Conservation (phyloP, 75 land plant species). For the Pinus tabuliformis region DNA sequence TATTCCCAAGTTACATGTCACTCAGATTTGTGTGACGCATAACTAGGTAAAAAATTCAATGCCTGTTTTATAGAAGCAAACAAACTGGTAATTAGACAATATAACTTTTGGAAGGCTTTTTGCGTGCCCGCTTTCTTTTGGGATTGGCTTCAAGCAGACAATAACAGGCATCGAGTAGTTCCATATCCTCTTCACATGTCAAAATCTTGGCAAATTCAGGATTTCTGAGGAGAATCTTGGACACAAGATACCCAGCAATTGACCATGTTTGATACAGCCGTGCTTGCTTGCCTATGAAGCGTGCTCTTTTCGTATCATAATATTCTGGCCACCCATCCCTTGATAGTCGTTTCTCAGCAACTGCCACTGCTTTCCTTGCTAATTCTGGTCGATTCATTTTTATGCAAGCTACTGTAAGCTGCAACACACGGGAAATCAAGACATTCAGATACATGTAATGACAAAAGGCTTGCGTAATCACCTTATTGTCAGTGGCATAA, state of each 20-base stretch:
- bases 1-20: not conserved
- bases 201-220: conserved; percentile 59
- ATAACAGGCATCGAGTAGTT: conserved; percentile 33
- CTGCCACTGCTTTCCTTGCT: conserved; percentile 49
- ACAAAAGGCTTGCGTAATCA: not conserved
- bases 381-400: conserved; percentile 66
- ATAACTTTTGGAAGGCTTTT: conserved; percentile 19
- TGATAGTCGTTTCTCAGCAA: conserved; percentile 52
- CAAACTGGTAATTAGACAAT: conserved; percentile 21
- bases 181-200: conserved; percentile 55
- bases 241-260: conserved; percentile 54
- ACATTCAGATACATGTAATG: conserved; percentile 7
- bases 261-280: conserved; percentile 67
- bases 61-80: not conserved
- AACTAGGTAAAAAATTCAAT: not conserved
- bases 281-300: conserved; percentile 73
- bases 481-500: not conserved
- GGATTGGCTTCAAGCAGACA: conserved; percentile 50
- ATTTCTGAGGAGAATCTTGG: conserved; percentile 54
- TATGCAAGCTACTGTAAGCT: conserved; percentile 72
- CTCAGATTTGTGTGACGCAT: not conserved
- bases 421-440: not conserved
- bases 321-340: conserved; percentile 77
- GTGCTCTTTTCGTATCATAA: conserved; percentile 57
- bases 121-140: conserved; percentile 38